Evolutionary conservation across 2,329 filamentous ascomycete species (phyloP).

Genomic region (Arthrobotrys megalospora): DNA sequence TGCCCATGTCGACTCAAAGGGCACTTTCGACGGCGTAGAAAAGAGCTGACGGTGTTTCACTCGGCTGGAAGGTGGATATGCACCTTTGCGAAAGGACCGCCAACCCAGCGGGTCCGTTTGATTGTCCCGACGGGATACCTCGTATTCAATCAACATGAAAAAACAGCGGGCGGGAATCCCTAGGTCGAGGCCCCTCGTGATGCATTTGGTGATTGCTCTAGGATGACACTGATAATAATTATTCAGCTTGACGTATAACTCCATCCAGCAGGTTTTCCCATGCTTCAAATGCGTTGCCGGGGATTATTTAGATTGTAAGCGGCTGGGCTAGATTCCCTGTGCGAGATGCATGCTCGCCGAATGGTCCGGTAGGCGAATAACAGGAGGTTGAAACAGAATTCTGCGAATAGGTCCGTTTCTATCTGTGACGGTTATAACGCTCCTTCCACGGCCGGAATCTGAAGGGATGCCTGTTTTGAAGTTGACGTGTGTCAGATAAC

Average conservation of each 20-base stretch:
- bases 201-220: slow-evolving; percentile 4
- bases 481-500: slow-evolving; percentile 48
- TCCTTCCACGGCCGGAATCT: slow-evolving; percentile 36
- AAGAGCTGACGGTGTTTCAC: slow-evolving; percentile 54
- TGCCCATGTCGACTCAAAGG: slow-evolving; percentile 49
- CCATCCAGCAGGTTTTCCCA: not conserved
- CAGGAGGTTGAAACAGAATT: slow-evolving; percentile 20
- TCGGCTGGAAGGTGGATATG: slow-evolving; percentile 54
- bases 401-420: slow-evolving; percentile 15
- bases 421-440: slow-evolving; percentile 56
- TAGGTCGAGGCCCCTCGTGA: not conserved
- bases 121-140: slow-evolving; percentile 17
- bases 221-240: not conserved
- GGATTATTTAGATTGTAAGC: slow-evolving; percentile 49
- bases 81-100: slow-evolving; percentile 35
- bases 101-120: not conserved
- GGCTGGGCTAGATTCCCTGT: slow-evolving; percentile 33
- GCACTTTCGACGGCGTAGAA: slow-evolving; percentile 21
- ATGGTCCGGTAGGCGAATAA: slow-evolving; percentile 40
- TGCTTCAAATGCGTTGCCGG: slow-evolving; percentile 19
- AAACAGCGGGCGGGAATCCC: slow-evolving; percentile 2
- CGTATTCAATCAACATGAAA: slow-evolving; percentile 17
- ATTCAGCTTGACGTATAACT: slow-evolving; percentile 1
- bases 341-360: slow-evolving; percentile 30
- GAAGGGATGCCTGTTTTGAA: slow-evolving; percentile 28